Conservation (phyloP, 441 rosid genomes). For the Flueggea neowawraea region DNA sequence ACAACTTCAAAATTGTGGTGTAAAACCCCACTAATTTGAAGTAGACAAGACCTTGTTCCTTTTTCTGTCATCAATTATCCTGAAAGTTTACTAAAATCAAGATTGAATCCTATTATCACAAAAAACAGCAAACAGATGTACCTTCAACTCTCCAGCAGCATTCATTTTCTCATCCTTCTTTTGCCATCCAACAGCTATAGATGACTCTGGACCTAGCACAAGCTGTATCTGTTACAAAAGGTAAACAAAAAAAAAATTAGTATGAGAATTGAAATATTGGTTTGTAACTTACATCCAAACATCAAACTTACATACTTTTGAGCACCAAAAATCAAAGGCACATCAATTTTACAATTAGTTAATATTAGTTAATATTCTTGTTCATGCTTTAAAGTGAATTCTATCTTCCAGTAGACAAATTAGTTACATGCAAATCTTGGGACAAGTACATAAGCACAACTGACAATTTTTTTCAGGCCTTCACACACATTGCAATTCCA, state of each 20-base stretch:
- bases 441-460: no score
- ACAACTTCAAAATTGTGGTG: neutral
- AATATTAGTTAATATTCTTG: neutral
- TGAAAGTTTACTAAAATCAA: neutral
- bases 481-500: no score
- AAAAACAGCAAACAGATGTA: slow-evolving; percentile 24
- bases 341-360: neutral
- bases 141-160: slow-evolving; percentile 80
- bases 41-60: neutral
- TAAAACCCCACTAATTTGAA: neutral
- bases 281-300: neutral
- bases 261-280: no score
- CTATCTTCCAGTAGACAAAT: no score
- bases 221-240: slow-evolving; percentile 63
- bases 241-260: neutral
- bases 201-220: slow-evolving; percentile 71
- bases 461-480: no score
- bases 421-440: no score
- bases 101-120: neutral
- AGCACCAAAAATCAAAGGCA: neutral
- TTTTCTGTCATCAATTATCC: neutral
- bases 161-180: slow-evolving; percentile 72
- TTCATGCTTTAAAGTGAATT: no score
- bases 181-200: slow-evolving; percentile 80
- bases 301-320: neutral